These are phyloP conservation scores for Zelopaecilomyces penicillatus DNA, from an alignment of 2,329 filamentous ascomycete species.

Conservation along the genomic window DNA sequence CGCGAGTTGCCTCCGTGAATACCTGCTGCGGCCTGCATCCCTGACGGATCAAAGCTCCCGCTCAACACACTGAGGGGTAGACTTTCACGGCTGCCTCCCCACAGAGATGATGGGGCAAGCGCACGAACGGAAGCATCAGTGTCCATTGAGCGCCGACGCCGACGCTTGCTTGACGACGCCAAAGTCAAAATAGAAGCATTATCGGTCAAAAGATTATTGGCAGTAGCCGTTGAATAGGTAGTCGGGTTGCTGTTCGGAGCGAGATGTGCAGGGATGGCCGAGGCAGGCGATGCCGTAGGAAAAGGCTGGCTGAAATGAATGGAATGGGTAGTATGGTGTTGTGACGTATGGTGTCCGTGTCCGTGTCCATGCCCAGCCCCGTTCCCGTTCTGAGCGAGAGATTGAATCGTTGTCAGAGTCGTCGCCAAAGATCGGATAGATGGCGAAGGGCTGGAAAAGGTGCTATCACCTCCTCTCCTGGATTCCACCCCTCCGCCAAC, in stretches of 20 bases:
- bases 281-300: slow-evolving; percentile 55
- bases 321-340: slow-evolving; percentile 35
- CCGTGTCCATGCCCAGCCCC: slow-evolving; percentile 20
- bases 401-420: slow-evolving; percentile 79
- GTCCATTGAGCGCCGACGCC: slow-evolving; percentile 70
- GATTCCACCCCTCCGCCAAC: slow-evolving; percentile 57
- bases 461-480: slow-evolving; percentile 63
- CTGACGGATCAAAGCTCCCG: slow-evolving; percentile 51
- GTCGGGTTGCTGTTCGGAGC: slow-evolving; percentile 51
- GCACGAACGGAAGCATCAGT: slow-evolving; percentile 80
- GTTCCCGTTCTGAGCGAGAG: slow-evolving; percentile 50
- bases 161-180: slow-evolving; percentile 72
- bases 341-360: slow-evolving; percentile 24
- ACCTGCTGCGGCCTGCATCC: slow-evolving; percentile 37
- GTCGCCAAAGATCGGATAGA: slow-evolving; percentile 75
- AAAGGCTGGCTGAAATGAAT: slow-evolving; percentile 61
- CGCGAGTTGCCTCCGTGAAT: slow-evolving; percentile 43
- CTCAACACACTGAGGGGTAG: slow-evolving; percentile 72
- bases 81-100: slow-evolving; percentile 72
- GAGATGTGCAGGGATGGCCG: slow-evolving; percentile 64
- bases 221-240: slow-evolving; percentile 70
- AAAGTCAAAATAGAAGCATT: slow-evolving; percentile 81
- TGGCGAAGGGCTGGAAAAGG: slow-evolving; percentile 74
- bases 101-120: slow-evolving; percentile 72
- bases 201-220: slow-evolving; percentile 74